A percentile compares a stretch with the other conserved stretches of the same genome.
Conservation (phyloP, 108 stramenopile genomes). For the Skeletonema menzelii region DNA sequence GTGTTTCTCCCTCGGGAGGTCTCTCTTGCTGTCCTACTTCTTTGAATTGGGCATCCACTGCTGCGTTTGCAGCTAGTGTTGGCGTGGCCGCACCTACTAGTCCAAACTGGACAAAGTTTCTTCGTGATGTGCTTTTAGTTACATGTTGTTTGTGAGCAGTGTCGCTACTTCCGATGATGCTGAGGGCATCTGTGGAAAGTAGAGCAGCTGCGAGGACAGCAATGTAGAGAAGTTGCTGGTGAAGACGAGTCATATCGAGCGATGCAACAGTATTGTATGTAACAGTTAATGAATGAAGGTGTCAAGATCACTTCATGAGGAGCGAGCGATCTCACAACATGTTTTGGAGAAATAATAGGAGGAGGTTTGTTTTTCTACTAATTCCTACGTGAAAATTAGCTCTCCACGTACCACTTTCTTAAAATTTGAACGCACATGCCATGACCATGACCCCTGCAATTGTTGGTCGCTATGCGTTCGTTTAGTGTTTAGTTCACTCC, state of each 20-base stretch:
- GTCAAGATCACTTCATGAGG: no score
- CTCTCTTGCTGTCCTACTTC: slow-evolving; percentile 58
- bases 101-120: background rate
- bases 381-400: no score
- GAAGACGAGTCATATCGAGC: background rate
- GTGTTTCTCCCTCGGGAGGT: slow-evolving; percentile 45
- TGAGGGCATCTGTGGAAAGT: slow-evolving; percentile 2
- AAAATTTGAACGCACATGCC: no score
- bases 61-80: background rate
- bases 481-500: no score
- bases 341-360: background rate
- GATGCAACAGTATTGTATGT: background rate
- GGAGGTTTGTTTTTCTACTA: background rate
- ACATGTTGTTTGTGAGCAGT: background rate
- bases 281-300: background rate
- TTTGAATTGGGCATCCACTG: slow-evolving; percentile 40
- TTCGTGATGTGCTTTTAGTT: background rate
- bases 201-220: background rate
- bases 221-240: background rate
- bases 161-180: background rate
- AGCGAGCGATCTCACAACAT: no score
- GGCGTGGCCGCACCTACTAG: background rate
- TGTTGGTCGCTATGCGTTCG: no score
- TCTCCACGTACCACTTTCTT: no score
- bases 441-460: no score